Percentiles rank a stretch among this genome's conserved stretches.
These are phyloP conservation scores for Radiomyces spectabilis DNA, from an alignment of 192 early-diverging fungal genomes.

Conservation along the genomic window DNA sequence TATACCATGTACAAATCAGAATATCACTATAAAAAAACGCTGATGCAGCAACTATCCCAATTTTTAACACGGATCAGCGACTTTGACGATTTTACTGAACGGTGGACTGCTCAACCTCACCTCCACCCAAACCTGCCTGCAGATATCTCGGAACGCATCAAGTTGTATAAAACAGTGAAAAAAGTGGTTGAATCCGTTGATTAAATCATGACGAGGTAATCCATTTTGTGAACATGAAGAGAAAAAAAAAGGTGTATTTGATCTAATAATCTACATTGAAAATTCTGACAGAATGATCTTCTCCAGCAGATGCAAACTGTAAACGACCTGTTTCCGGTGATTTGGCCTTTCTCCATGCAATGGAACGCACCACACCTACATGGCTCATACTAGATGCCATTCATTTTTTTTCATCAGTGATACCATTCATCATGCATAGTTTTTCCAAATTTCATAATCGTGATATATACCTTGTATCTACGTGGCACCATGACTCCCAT, in stretches of 20 bases:
- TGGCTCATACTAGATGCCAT: slow-evolving; percentile 35
- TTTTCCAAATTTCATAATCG: slow-evolving; percentile 6
- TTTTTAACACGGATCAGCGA: background rate
- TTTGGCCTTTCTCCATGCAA: slow-evolving; percentile 56
- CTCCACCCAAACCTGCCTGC: slow-evolving; percentile 5
- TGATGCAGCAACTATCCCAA: background rate
- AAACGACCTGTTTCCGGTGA: slow-evolving; percentile 10
- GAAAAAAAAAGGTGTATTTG: background rate
- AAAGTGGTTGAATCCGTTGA: slow-evolving; percentile 13
- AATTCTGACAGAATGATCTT: slow-evolving; percentile 70
- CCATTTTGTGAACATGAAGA: background rate
- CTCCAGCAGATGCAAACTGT: slow-evolving; percentile 61
- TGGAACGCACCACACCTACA: slow-evolving; percentile 43
- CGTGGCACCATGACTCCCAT: slow-evolving; percentile 33
- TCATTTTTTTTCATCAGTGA: background rate
- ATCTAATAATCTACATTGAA: slow-evolving; percentile 33
- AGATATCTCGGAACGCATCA: slow-evolving; percentile 15
- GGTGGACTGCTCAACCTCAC: slow-evolving; percentile 9
- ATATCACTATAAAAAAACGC: slow-evolving; percentile 3
- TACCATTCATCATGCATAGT: background rate
- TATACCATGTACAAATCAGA: background rate
- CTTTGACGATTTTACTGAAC: background rate
- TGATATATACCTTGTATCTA: slow-evolving; percentile 33
- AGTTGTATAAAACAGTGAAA: slow-evolving; percentile 18
- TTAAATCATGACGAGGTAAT: slow-evolving; percentile 1